phyloP scores from a whole-genome alignment of 2,329 filamentous ascomycete species.

The Dothistroma pini region DNA sequence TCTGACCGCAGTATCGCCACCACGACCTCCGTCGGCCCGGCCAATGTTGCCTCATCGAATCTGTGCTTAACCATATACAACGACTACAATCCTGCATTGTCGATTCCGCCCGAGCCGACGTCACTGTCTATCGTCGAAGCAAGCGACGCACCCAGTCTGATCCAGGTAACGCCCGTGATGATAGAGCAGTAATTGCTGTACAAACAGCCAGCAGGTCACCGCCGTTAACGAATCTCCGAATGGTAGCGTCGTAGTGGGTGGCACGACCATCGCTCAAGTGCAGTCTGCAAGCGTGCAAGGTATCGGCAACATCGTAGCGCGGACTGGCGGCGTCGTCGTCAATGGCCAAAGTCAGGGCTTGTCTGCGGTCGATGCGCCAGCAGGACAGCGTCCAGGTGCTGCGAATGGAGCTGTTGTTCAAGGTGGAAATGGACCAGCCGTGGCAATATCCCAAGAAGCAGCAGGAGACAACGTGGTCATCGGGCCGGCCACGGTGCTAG shows the following conservation, averaged over 20 bases:
- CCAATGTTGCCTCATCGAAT: slow-evolving; percentile 11
- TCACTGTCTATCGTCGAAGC: not conserved
- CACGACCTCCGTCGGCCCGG: not conserved
- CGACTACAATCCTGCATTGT: slow-evolving; percentile 21
- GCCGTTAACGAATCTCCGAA: not conserved
- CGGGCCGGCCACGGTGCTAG: not conserved
- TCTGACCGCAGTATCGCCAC: not conserved
- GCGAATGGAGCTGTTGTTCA: not conserved
- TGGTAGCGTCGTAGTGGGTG: not conserved
- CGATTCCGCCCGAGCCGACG: slow-evolving; percentile 13
- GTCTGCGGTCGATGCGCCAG: not conserved
- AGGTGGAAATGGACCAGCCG: not conserved
- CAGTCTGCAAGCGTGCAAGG: not conserved
- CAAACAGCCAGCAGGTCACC: not conserved
- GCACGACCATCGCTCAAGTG: not conserved
- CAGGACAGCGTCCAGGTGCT: not conserved
- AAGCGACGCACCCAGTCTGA: not conserved
- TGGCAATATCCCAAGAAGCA: not conserved
- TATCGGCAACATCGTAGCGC: not conserved
- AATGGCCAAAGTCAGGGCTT: not conserved
- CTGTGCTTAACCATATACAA: slow-evolving; percentile 26
- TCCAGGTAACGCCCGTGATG: not conserved
- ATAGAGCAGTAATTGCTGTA: not conserved
- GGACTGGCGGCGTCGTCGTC: not conserved
- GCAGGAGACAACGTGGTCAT: not conserved